A percentile compares a stretch with the other conserved stretches of the same genome.
phyloP scores from a whole-genome alignment of 768 basidiomycete species.

The Tephrocybe sp. region DNA sequence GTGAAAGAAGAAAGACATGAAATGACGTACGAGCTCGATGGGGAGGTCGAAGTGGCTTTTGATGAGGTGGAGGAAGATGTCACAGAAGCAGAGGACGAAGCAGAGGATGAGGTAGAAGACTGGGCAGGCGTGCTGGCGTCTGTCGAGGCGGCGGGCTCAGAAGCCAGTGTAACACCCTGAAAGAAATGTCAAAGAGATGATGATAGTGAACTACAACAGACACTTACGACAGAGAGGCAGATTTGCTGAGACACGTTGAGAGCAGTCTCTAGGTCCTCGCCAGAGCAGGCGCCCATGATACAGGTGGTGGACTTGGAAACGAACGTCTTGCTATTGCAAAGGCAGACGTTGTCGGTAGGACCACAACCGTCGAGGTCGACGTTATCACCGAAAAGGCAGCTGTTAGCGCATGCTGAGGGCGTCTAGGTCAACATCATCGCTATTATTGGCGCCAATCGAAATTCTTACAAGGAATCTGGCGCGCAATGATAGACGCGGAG shows the following conservation, averaged over 20 bases:
- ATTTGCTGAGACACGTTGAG: conserved; percentile 35
- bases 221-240: conserved; percentile 52
- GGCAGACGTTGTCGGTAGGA: conserved; percentile 50
- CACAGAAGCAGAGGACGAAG: too few relatives aligned
- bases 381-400: conserved; percentile 39
- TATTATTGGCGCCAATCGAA: not conserved
- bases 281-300: conserved; percentile 44
- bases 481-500: conserved; percentile 30
- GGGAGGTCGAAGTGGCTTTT: too few relatives aligned
- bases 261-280: conserved; percentile 44
- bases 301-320: conserved; percentile 45
- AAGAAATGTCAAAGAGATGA: not conserved
- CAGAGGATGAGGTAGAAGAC: too few relatives aligned
- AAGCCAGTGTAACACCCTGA: conserved; percentile 57
- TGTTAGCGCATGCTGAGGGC: conserved; percentile 45
- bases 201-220: not conserved
- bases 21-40: too few relatives aligned
- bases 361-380: conserved; percentile 46
- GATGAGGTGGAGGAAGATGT: too few relatives aligned
- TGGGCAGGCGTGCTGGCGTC: too few relatives aligned
- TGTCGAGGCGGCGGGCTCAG: conserved; percentile 15
- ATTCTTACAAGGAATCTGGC: conserved; percentile 39
- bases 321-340: conserved; percentile 51
- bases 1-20: too few relatives aligned
- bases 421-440: not conserved